These are phyloP conservation scores for Fusarium hainanense DNA, from an alignment of 2,329 filamentous ascomycete genomes.

Conservation along the genomic window DNA sequence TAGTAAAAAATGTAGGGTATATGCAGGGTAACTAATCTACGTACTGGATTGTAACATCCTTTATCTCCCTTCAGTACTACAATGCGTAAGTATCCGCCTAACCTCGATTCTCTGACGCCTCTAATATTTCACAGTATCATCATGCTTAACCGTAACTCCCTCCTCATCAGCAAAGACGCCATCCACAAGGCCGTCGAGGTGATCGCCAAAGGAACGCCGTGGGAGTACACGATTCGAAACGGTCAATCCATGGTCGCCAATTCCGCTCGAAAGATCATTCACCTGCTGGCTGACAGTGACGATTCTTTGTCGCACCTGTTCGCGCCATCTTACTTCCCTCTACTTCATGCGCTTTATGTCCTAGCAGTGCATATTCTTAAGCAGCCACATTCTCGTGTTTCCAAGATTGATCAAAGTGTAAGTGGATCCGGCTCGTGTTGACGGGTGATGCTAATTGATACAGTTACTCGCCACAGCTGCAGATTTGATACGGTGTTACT, in stretches of 20 bases:
- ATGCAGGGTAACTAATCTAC: no score
- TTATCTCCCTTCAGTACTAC: conserved; percentile 4
- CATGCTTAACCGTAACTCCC: conserved; percentile 1
- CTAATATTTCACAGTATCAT: not conserved
- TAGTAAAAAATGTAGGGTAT: no score
- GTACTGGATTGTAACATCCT: no score
- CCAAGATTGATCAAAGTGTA: conserved; percentile 11
- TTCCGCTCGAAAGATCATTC: not conserved
- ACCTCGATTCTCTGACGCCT: fast-evolving
- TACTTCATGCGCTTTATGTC: conserved; percentile 5
- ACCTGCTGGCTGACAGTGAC: not conserved
- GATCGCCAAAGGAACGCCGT: conserved; percentile 1
- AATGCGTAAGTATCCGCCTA: conserved; percentile 4
- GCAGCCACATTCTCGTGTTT: conserved; percentile 3
- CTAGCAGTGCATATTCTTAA: conserved; percentile 4
- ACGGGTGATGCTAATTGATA: not conserved
- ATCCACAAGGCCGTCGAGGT: conserved; percentile 10
- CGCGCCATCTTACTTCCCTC: not conserved
- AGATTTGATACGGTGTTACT: not conserved
- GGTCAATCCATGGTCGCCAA: conserved; percentile 14
- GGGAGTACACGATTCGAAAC: conserved; percentile 6
- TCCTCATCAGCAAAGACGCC: not conserved
- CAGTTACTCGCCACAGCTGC: conserved; percentile 2
- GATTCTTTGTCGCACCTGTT: not conserved
- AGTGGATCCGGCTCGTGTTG: not conserved